phyloP scores from a whole-genome alignment of 2,329 filamentous ascomycete genomes.

The Aspergillus terreus region DNA sequence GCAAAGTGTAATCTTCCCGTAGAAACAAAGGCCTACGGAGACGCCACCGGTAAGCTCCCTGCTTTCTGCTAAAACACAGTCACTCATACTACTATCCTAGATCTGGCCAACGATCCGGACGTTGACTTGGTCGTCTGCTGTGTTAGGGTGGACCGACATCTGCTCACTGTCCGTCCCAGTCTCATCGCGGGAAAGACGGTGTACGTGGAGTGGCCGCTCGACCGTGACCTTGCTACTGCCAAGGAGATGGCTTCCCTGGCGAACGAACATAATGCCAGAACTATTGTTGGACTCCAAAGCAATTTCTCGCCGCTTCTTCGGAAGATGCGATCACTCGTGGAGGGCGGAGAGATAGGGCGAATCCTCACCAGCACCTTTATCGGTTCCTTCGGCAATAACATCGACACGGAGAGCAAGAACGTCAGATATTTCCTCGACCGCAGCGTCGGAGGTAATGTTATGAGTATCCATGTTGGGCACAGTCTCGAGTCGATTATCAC shows the following conservation, averaged over 20 bases:
- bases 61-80: not conserved
- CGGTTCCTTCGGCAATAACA: slow-evolving; percentile 29
- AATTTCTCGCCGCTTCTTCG: slow-evolving; percentile 42
- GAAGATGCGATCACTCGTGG: slow-evolving; percentile 46
- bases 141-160: slow-evolving; percentile 55
- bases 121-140: slow-evolving; percentile 52
- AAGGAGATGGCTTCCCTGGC: slow-evolving; percentile 40
- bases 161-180: slow-evolving; percentile 43
- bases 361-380: slow-evolving; percentile 49
- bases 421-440: slow-evolving; percentile 12
- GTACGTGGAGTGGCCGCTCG: slow-evolving; percentile 59
- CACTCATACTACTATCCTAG: slow-evolving; percentile 4
- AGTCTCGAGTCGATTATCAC: slow-evolving; percentile 2
- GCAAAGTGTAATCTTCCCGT: slow-evolving; percentile 40
- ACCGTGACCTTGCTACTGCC: slow-evolving; percentile 41
- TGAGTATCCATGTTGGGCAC: slow-evolving; percentile 11
- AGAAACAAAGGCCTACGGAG: slow-evolving; percentile 48
- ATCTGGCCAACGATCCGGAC: slow-evolving; percentile 47
- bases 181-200: slow-evolving; percentile 51
- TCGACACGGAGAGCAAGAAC: slow-evolving; percentile 7
- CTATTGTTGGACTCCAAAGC: slow-evolving; percentile 53
- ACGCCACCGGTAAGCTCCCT: slow-evolving; percentile 33
- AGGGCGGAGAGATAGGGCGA: slow-evolving; percentile 47
- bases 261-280: slow-evolving; percentile 30
- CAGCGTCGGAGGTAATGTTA: slow-evolving; percentile 6